Percentiles rank a stretch among this genome's conserved stretches.
These are phyloP conservation scores for Piloderma croceum DNA, from an alignment of 768 basidiomycete species.

Conservation along the genomic window DNA sequence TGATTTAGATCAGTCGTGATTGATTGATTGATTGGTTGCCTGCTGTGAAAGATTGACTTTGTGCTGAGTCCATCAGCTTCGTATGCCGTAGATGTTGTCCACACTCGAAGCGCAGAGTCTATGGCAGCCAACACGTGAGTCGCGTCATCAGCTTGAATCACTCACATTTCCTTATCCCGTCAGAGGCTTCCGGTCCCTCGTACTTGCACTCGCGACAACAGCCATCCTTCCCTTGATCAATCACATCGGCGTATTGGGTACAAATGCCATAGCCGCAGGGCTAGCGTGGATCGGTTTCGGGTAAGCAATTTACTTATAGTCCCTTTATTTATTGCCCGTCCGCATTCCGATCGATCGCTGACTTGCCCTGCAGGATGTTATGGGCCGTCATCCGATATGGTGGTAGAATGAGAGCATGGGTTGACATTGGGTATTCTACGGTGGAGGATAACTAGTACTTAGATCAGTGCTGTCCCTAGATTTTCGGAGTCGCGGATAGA, in stretches of 20 bases:
- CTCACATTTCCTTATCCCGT: too few relatives aligned
- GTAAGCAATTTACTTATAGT: constrained; percentile 32
- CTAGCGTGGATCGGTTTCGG: constrained; percentile 45
- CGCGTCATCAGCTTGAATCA: too few relatives aligned
- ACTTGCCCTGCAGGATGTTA: too few relatives aligned
- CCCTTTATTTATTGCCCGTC: constrained; percentile 5
- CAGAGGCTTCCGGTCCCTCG: constrained; percentile 44
- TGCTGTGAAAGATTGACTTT: constrained; percentile 49
- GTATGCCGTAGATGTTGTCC: constrained; percentile 58
- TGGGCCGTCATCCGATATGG: constrained; percentile 61
- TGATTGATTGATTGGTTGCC: too few relatives aligned
- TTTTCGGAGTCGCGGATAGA: too few relatives aligned
- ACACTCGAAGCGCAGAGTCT: constrained; percentile 56
- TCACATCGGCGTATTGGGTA: constrained; percentile 42
- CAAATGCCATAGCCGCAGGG: constrained; percentile 42
- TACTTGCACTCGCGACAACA: constrained; percentile 39
- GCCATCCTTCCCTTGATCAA: constrained; percentile 51
- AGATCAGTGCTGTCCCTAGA: too few relatives aligned
- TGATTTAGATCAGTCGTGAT: not conserved
- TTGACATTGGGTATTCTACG: constrained; percentile 52
- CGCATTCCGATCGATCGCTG: too few relatives aligned
- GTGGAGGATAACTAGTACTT: constrained; percentile 32
- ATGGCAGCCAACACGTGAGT: constrained; percentile 51
- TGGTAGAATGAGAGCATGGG: constrained; percentile 48
- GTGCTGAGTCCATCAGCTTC: constrained; percentile 50